These are phyloP conservation scores for Lepiota venenata DNA, from an alignment of 768 basidiomycete species.

Conservation along the genomic window DNA sequence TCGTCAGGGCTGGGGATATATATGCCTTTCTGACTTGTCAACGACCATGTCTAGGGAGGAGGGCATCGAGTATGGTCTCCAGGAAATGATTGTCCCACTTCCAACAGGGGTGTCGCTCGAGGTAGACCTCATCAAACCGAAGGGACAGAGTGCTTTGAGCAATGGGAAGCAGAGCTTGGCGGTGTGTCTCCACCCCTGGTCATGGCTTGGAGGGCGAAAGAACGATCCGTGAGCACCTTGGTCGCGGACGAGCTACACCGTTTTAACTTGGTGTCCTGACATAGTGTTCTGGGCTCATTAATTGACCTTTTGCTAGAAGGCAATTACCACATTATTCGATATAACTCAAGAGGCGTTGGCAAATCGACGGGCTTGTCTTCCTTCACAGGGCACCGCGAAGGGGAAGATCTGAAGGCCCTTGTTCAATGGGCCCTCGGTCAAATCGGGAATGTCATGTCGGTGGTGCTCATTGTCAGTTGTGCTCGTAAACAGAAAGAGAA, in stretches of 20 bases:
- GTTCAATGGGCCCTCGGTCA: conserved; percentile 49
- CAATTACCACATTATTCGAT: conserved; percentile 60
- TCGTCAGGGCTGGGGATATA: background rate
- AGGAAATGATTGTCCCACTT: conserved; percentile 7
- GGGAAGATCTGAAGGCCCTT: conserved; percentile 61
- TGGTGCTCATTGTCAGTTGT: conserved; percentile 60
- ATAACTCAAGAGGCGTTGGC: conserved; percentile 80
- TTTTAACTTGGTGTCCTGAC: conserved; percentile 13
- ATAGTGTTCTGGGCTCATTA: conserved; percentile 45
- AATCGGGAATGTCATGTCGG: conserved; percentile 39
- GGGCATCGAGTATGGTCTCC: background rate
- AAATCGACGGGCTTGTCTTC: conserved; percentile 70
- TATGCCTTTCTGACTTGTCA: too few relatives aligned
- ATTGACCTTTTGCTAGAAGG: conserved; percentile 35
- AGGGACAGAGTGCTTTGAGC: background rate
- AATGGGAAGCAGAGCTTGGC: conserved; percentile 43
- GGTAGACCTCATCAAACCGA: conserved; percentile 30
- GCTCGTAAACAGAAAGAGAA: background rate
- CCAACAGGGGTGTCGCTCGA: conserved; percentile 44
- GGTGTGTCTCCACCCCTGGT: conserved; percentile 82
- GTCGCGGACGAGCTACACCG: background rate
- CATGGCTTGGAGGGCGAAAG: conserved; percentile 78
- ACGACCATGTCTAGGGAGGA: conserved; percentile 2
- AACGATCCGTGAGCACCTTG: conserved; percentile 61
- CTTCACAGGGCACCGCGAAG: conserved; percentile 70